Conservation (phyloP, 2,329 filamentous ascomycete genomes). For the Grosmannia serpens region DNA sequence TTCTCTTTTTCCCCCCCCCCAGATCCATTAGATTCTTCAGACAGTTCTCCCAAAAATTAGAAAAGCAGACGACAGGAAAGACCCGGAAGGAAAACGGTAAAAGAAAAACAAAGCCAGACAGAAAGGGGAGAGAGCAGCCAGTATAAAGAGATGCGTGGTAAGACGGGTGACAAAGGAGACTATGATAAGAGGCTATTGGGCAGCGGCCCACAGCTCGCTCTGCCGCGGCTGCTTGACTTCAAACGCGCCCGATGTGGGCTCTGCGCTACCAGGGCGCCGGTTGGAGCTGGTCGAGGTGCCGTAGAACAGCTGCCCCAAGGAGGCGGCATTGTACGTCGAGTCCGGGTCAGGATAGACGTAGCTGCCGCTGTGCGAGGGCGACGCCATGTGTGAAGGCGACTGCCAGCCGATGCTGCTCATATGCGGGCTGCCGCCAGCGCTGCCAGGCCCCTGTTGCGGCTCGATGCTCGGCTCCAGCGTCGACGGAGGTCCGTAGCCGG, state of each 20-base stretch:
- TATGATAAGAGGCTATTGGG: slow-evolving; percentile 23
- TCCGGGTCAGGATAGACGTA: slow-evolving; percentile 82
- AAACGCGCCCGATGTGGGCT: slow-evolving; percentile 31
- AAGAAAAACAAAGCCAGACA: background rate
- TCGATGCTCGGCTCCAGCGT: slow-evolving; percentile 79
- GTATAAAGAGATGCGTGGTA: background rate
- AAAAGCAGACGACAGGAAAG: background rate
- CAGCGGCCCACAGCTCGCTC: slow-evolving; percentile 40
- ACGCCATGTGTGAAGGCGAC: slow-evolving; percentile 64
- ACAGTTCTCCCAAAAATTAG: background rate
- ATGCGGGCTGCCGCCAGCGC: slow-evolving; percentile 75
- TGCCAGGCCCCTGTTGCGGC: slow-evolving; percentile 56
- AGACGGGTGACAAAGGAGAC: background rate
- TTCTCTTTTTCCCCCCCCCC: background rate
- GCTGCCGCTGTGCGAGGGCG: slow-evolving; percentile 55
- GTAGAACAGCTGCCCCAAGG: slow-evolving; percentile 62
- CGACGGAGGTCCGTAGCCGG: slow-evolving; percentile 67
- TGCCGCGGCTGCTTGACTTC: slow-evolving; percentile 34
- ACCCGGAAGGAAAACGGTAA: background rate
- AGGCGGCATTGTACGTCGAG: slow-evolving; percentile 45
- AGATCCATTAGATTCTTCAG: background rate
- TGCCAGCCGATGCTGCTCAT: slow-evolving; percentile 76
- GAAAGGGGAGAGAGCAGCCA: background rate
- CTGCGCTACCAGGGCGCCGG: slow-evolving; percentile 63
- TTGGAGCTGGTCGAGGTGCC: slow-evolving; percentile 35